Evolutionary conservation across 805 yeast genomes (phyloP), one percentile per base, ranked within the genome.

Genomic region (Dipodascus geniculatus): DNA sequence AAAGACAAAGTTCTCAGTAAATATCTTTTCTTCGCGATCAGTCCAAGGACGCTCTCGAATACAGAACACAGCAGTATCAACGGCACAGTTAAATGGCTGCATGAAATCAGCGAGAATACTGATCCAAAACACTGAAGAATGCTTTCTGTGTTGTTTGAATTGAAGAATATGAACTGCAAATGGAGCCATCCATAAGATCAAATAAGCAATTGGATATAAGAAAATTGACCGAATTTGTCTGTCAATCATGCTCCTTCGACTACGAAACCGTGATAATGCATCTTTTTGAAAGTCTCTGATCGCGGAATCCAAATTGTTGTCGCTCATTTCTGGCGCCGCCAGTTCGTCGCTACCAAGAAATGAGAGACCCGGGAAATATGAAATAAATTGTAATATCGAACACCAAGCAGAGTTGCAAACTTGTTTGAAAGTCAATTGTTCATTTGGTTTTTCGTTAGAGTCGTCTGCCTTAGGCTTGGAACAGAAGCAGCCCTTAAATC

Each of bases 31-130:
- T 38, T 38, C 44, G 4, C 44, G 44, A 38, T 38, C 44, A 11
- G 20, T 17, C 85, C 90, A 83, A 70, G 87, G 65, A 11, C 49
- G 31, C 74, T 71, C 49, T 75, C 73, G 58, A 73, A 71, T 23
- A 75, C 78, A 59, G 93, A 93, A 73, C 78, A 85, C 16, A 96
- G 96, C 59, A 87, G 95, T 24, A 82, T 81, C 42, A 93, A 93
- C 75, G 89, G 88, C 72, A 42, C 95, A 88, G 65, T 82, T 83
- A 59, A 86, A 75, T 1, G 96, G 89, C 65, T 85, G 88, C 72
- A 83, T 78, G 59, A 80, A 81, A 0, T 90, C 83, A 17, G 84
- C 79, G 51, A 85, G 66, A 51, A 77, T 74, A 48, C 79, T 75
- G 42, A 87, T 65, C 84, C 91, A 83, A 54, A 74, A 74, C 1